These are phyloP conservation scores for Dalechampia spathulata DNA, from an alignment of 441 rosid genomes.

Conservation along the genomic window DNA sequence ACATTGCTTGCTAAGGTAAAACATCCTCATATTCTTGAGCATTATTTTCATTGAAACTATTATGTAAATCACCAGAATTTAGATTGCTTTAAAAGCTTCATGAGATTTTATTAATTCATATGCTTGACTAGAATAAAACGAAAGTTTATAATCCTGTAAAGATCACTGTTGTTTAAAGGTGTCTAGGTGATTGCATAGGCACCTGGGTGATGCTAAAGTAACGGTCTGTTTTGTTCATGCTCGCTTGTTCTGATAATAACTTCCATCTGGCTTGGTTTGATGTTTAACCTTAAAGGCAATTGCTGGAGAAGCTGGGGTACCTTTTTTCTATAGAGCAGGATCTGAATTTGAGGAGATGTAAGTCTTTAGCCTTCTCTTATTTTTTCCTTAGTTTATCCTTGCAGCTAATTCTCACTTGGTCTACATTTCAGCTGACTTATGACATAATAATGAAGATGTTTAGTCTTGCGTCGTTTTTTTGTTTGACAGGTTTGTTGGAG, in stretches of 20 bases:
- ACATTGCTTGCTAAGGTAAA: constrained; percentile 93
- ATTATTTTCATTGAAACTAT: neutral
- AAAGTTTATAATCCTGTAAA: too few species aligned
- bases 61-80: neutral
- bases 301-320: constrained; percentile 99
- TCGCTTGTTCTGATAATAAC: constrained; percentile 11
- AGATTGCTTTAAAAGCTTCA: neutral
- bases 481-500: constrained; percentile 89
- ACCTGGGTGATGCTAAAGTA: too few species aligned
- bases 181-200: too few species aligned
- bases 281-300: constrained; percentile 59
- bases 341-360: constrained; percentile 99
- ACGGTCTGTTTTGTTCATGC: neutral
- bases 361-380: constrained; percentile 16
- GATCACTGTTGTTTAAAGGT: too few species aligned
- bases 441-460: neutral
- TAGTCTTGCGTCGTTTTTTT: constrained; percentile 11
- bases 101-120: neutral
- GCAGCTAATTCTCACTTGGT: neutral
- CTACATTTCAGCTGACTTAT: neutral
- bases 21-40: neutral
- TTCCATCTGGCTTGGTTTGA: constrained; percentile 7
- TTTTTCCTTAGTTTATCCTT: neutral
- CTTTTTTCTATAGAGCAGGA: constrained; percentile 97
- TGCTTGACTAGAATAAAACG: neutral